Base-by-base conservation (phyloP, 306 rosid species). In the Arachis stenosperma region DNA sequence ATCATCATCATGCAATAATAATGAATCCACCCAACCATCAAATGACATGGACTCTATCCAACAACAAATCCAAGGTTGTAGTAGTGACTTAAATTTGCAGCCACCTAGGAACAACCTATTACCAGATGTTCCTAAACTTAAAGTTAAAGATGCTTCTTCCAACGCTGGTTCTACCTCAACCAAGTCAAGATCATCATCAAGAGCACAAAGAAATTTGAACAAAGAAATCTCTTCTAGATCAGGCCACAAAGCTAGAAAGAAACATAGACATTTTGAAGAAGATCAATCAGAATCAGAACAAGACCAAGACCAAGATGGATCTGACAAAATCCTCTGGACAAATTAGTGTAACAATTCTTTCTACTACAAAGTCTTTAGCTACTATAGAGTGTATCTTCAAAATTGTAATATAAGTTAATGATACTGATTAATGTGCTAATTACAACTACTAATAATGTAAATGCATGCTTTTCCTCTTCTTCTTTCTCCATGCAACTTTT, bases 101-200 rank as follows among this genome's bases (percentile, higher is more conserved):
- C 48, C 73, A 58, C 54, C 54, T 52, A 52, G 57, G 57, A 52
- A 2, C 76, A 33, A 33, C 37, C 37, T 33, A 33, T 60, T 33
- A 6, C 65, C 83, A 3, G 92, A 83, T n/a, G 15, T 77, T 39
- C 89, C 89, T 14, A 92, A 81, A 76, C 27, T 22, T 22, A 22
- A 78, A 44, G 65, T 88, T 8, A 91, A 81, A 61, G 96, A 88
- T 46, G 47, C 54, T 7, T 2, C 27, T 22, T 60, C 78, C 3
- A 46, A 15, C 5, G 67, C 12, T 83, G 15, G 67, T 42, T 52
- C 67, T 68, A 81, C 81, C 2, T 75, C 90, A 7, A 52, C 90
- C 5, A 88, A 48, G 65, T 29, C 75, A 0, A 88, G 83, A 81
- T 37, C 75, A 81, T 37, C 75, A 81, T 37, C 75, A 52, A 90